Evolutionary conservation across 2,329 filamentous ascomycete genomes (phyloP), one percentile per base, ranked within the genome.

Genomic region (Endocalyx cinctus): DNA sequence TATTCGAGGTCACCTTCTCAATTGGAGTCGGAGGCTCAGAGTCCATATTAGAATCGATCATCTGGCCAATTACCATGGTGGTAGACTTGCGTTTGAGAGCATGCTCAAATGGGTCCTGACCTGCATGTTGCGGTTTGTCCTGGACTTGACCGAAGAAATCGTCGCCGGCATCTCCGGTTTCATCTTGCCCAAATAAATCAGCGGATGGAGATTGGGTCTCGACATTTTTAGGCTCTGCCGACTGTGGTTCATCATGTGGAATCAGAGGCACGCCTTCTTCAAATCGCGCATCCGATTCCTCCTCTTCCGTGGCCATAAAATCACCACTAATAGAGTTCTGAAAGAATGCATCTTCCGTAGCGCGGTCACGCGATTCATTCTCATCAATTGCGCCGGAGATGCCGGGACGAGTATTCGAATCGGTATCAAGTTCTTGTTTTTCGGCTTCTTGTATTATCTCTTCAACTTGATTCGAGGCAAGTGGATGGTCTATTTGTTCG

Each of bases 221-320:
- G 38, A 17, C 55, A 44, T 18, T 52, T 40, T 10, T 59, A 48
- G 6, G 37, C 41, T 36, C 40, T 17, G 49, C 39, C 17, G 48
- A 45, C 11, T 54, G 52, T 4, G 43, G 38, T 25, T 60, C 46
- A 3, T 52, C 35, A 30, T 63, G 55, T 14, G 67, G 64, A 47
- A 77, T 77, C 38, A 87, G 58, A 1, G 82, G 82, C 5, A 87
- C 38, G 0, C 82, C 82, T 59, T 87, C 83, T 37, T 84, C 81
- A 42, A 72, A 87, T 27, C 82, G 74, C 16, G 74, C 72, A 17
- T 82, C 73, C 1, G 64, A 60, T 15, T 62, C 62, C 23, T 69
- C 62, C 22, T 64, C 63, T 10, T 64, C 58, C 2, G 54, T 41
- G 26, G 57, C 63, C 15, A 59, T 52, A 1, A 69, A 40, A 14